Evolutionary conservation across 1,284 basidiomycete genomes (phyloP).

Genomic region (Apiotrichum mycotoxinovorans): DNA sequence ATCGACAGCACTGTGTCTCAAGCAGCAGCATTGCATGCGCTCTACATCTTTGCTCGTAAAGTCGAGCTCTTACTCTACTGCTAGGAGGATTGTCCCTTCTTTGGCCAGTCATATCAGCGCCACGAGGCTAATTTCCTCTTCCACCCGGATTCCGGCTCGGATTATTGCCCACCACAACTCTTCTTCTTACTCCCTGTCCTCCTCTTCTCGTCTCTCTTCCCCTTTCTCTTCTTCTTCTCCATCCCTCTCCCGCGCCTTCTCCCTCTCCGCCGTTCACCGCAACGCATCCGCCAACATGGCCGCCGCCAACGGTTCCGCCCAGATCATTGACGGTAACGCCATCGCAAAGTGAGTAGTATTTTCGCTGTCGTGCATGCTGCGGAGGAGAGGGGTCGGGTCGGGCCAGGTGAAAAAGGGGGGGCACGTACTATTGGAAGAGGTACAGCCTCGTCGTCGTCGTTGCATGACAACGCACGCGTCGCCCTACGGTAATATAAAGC

Average conservation of each 20-base stretch:
- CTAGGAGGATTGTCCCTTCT: no score
- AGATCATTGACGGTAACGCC: slow-evolving; percentile 80
- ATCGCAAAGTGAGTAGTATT: slow-evolving; percentile 71
- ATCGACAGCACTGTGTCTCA: no score
- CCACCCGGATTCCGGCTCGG: background rate
- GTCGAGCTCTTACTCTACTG: no score
- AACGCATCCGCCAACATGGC: slow-evolving; percentile 4
- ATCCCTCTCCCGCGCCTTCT: background rate
- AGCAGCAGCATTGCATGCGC: no score
- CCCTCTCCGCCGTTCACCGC: background rate
- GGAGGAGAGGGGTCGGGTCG: no score
- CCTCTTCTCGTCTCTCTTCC: background rate
- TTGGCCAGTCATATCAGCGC: background rate
- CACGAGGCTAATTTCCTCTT: background rate
- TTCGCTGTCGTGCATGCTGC: background rate
- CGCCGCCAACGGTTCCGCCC: slow-evolving; percentile 40
- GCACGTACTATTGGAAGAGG: no score
- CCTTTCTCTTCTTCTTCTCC: background rate
- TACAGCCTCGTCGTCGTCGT: no score
- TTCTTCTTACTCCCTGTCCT: background rate
- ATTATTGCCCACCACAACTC: background rate
- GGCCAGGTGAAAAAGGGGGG: no score
- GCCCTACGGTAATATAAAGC: no score
- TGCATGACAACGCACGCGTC: no score
- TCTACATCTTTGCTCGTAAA: no score